Base-by-base conservation (phyloP, 257 asterid genomes). In the Hygrophila difformis region DNA sequence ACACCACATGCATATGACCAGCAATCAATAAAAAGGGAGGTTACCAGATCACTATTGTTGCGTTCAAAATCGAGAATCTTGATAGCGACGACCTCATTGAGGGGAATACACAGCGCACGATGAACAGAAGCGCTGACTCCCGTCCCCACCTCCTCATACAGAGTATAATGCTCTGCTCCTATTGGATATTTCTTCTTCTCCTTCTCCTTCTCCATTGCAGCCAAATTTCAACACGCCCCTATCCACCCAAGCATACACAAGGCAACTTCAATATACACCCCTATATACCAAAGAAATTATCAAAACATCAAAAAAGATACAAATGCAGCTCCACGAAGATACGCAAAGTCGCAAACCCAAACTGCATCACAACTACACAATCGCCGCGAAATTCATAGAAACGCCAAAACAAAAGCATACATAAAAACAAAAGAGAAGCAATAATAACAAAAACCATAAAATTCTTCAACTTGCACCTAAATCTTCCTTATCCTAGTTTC, bases 61-160 rank as follows among this genome's bases (percentile, higher is more conserved):
- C 74, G 86, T 64, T 89, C 98, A 56, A 89, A 81, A 61, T 89
- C 98, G 39, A 89, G 89, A 82, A 80, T 92, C 77, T 89, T 89
- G 71, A 89, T 82, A 15, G 98, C 98, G 63, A 89, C 92, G 23
- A 61, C 49, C 73, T 77, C 96, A 21, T 82, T 56, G 16, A 79
- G 74, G 0, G 96, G 96, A 65, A 77, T 26, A 50, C 98, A 85
- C 54, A 71, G 86, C 48, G 98, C 98, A 47, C 87, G 75, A 60
- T 69, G 72, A 4, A 91, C 98, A 21, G 87, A 69, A 19, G 98
- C 93, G 62, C 98, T 85, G 53, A 82, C 96, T 44, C 98, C 98
- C 44, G 82, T 94, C 53, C 98, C 98, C 44, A 86, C 77, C 72
- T 91, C 93, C 71, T 91, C 98, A 12, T 58, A 70, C 51, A 86